Evolutionary conservation across 1,284 basidiomycete genomes (phyloP), one percentile per base, ranked within the genome.

Genomic region (Rhodotorula sp.): DNA sequence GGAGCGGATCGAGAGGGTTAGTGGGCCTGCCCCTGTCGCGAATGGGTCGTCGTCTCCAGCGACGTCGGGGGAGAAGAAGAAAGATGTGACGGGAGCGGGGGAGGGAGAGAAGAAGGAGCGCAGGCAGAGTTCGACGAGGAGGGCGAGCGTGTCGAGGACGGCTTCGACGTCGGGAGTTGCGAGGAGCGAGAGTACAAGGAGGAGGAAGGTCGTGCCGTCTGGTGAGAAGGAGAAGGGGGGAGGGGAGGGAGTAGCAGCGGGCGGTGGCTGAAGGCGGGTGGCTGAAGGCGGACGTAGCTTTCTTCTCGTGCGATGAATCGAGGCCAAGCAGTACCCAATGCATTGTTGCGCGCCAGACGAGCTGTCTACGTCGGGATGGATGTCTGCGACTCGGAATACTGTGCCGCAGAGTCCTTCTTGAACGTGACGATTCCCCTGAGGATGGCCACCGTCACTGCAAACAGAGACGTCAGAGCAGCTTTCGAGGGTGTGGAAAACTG

Each of bases 1-100:
- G 0, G 79, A 81, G 70, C 47, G 54, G 7, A 60, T 53, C 20
- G 71, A 75, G 53, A 51, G 73, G n/a, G 66, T 74, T 15, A 10
- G 52, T 4, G 71, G 73, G 1, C 55, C 30, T 7, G 37, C 28
- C 11, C 24, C 37, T n/a, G 30, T 26, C 26, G 30, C 31, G n/a
- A 3, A 26, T 28, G 47, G 11, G 22, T 3, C 15, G 8, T 8
- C 37, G 47, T 24, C 16, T 22, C n/a, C 24, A 9, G 24, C 30
- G 22, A 34, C 13, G 20, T 26, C 52, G 44, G n/a, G 52, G 4
- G 48, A 34, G 47, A 34, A 26, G 28, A 28, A 22, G 30, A 15
- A 24, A 30, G 60, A 54, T 15, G n/a, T 4, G 24, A 18, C 28
- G 37, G 20, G 34, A 30, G n/a, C 16, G 31, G 26, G 31, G 51